Evolutionary conservation across 2,329 filamentous ascomycete genomes (phyloP).

Genomic region (Parasarocladium wereldwijsianum): DNA sequence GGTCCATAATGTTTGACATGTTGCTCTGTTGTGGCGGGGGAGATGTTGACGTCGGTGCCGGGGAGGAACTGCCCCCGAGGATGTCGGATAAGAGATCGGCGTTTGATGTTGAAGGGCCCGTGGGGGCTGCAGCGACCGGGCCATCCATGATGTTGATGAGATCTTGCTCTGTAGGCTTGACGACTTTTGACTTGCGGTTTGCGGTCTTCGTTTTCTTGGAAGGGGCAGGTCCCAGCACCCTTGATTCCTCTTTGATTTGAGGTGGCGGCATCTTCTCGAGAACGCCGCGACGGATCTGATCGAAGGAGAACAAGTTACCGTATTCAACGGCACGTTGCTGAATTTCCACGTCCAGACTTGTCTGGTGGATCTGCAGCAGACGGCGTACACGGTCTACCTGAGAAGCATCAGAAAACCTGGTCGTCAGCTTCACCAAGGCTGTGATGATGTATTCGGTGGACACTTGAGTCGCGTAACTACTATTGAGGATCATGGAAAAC

Average conservation of each 20-base stretch:
- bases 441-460: conserved; percentile 94
- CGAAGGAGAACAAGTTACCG: conserved; percentile 80
- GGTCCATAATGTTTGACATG: conserved; percentile 72
- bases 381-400: conserved; percentile 77
- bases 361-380: conserved; percentile 62
- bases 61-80: conserved; percentile 49
- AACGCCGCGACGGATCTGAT: conserved; percentile 76
- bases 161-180: conserved; percentile 81
- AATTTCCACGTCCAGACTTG: conserved; percentile 85
- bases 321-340: conserved; percentile 96
- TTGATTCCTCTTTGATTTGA: conserved; percentile 89
- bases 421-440: conserved; percentile 86
- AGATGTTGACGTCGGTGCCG: conserved; percentile 19
- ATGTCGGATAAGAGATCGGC: conserved; percentile 86
- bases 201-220: conserved; percentile 50
- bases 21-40: conserved; percentile 41
- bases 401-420: conserved; percentile 65
- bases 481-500: conserved; percentile 85
- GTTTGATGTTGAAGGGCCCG: conserved; percentile 70
- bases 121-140: conserved; percentile 40
- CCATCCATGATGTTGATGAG: conserved; percentile 83
- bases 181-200: conserved; percentile 58
- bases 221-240: conserved; percentile 70
- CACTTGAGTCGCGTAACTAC: conserved; percentile 82
- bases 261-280: conserved; percentile 96